A percentile compares a stretch with the other conserved stretches of the same genome.
These are phyloP conservation scores for Thinopyrum elongatum DNA, from an alignment of 176 grass and related monocot species.

Conservation along the genomic window DNA sequence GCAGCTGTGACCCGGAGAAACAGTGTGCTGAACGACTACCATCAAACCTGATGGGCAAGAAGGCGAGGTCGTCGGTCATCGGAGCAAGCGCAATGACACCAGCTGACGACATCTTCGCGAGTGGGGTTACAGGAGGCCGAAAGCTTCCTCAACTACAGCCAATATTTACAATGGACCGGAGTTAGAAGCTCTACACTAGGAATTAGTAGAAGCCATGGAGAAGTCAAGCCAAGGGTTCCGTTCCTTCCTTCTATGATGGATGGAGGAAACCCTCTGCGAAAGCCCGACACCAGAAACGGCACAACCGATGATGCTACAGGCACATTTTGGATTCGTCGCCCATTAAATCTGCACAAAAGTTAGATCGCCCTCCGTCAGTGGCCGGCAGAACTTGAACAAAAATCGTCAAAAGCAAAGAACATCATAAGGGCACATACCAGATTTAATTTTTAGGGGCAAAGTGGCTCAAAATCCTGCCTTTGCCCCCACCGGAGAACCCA, in stretches of 20 bases:
- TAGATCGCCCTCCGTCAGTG: background rate
- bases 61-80: slow-evolving; percentile 25
- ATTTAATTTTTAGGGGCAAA: background rate
- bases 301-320: slow-evolving; percentile 19
- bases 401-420: background rate
- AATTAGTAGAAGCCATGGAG: slow-evolving; percentile 45
- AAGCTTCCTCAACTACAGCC: slow-evolving; percentile 30
- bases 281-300: background rate
- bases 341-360: slow-evolving; percentile 34
- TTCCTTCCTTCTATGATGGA: slow-evolving; percentile 43
- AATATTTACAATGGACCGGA: slow-evolving; percentile 50
- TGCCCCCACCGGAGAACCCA: background rate
- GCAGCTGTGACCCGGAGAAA: slow-evolving; percentile 13
- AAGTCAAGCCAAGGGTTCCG: slow-evolving; percentile 24
- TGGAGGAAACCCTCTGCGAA: slow-evolving; percentile 45
- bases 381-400: background rate
- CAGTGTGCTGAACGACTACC: slow-evolving; percentile 43
- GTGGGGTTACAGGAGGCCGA: slow-evolving; percentile 7
- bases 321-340: slow-evolving; percentile 6
- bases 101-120: slow-evolving; percentile 48
- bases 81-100: slow-evolving; percentile 40
- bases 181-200: background rate
- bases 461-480: slow-evolving; percentile 11
- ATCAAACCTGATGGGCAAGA: slow-evolving; percentile 41
- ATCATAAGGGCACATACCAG: slow-evolving; percentile 9